Evolutionary conservation across 345 rosid species (phyloP), one percentile per base, ranked within the genome.

Genomic region (Limnanthes douglasii): DNA sequence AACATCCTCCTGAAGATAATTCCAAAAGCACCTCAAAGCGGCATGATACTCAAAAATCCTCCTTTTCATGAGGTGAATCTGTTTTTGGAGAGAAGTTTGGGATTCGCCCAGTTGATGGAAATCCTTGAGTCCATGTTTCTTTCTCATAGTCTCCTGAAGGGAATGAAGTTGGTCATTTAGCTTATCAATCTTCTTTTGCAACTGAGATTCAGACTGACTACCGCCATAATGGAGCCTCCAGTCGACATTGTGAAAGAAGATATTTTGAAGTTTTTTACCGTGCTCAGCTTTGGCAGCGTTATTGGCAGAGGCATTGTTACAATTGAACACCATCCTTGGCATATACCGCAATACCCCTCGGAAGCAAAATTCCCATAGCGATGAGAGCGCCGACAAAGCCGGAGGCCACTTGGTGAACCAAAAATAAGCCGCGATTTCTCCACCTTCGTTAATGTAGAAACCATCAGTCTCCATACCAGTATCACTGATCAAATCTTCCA

Each of bases 11-110:
- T 64, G 60, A 4, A 82, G 51, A 51, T 39, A 56, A 31, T 59
- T 48, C 60, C 61, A 15, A 40, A 88, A 39, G 30, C 74, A 59
- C 36, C 33, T 30, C 72, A 88, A 52, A 4, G 67, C 88, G 21
- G 21, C 37, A 53, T 43, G 37, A 31, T 78, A 88, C 58, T 76
- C 97, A 39, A 28, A 51, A 25, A 71, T 23, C 27, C 78, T 65
- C 58, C 44, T 73, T 2, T 20, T 27, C 18, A 73, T 32, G 41
- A 62, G 29, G 5, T 57, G 57, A 31, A 17, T 51, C 42, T 78
- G 93, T 8, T 24, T 52, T 12, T 11, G 10, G 5, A 75, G 20
- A 23, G 15, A 59, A 33, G 56, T 56, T 65, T 31, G 54, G 40
- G 11, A 48, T 33, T 42, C 61, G 30, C 3, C 3, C 45, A 53